phyloP scores from a whole-genome alignment of 2,329 filamentous ascomycete species.

The Lachnellula arida region DNA sequence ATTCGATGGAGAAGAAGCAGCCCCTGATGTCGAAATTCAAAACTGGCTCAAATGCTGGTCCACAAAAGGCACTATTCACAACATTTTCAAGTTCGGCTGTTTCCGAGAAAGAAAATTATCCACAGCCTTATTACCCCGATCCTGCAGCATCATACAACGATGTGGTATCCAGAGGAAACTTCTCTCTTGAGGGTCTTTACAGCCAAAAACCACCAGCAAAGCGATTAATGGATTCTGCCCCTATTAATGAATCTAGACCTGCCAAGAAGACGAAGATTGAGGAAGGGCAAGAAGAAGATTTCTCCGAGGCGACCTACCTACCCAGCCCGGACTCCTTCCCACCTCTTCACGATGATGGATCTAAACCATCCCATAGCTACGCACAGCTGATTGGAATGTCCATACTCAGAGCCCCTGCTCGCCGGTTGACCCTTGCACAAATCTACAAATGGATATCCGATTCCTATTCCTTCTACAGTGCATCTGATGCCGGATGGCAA shows the following conservation, averaged over 20 bases:
- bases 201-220: slow-evolving; percentile 48
- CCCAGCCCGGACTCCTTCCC: slow-evolving; percentile 60
- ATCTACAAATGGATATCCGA: slow-evolving; percentile 99
- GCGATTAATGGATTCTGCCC: slow-evolving; percentile 68
- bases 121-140: slow-evolving; percentile 44
- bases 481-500: slow-evolving; percentile 87
- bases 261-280: slow-evolving; percentile 60
- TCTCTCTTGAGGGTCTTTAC: slow-evolving; percentile 49
- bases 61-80: slow-evolving; percentile 48
- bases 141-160: slow-evolving; percentile 36
- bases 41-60: slow-evolving; percentile 19
- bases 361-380: slow-evolving; percentile 89
- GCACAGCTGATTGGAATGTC: slow-evolving; percentile 95
- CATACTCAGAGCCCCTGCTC: slow-evolving; percentile 78
- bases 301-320: slow-evolving; percentile 30
- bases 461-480: slow-evolving; percentile 82
- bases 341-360: slow-evolving; percentile 74
- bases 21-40: slow-evolving; percentile 56
- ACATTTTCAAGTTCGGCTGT: slow-evolving; percentile 33
- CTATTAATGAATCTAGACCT: slow-evolving; percentile 62
- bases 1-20: slow-evolving; percentile 64
- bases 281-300: slow-evolving; percentile 48
- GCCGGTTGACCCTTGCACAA: slow-evolving; percentile 82
- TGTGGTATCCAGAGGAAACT: slow-evolving; percentile 33
- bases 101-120: slow-evolving; percentile 52